Evolutionary conservation across 495 filamentous ascomycete species (phyloP).

Genomic region (Thermothielavioides terrestris): DNA sequence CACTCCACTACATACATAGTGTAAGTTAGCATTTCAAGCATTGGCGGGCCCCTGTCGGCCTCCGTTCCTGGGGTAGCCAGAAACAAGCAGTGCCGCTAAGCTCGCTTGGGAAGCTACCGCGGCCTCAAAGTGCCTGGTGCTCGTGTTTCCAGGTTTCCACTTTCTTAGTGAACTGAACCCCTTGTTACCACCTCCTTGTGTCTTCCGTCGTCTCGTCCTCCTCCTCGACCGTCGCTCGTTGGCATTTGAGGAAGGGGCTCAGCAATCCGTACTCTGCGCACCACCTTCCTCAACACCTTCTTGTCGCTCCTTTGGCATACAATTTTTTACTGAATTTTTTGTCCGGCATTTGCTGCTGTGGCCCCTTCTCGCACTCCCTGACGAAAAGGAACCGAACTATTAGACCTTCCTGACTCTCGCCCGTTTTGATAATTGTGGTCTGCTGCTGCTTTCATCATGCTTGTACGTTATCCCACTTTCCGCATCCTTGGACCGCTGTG

Average conservation of each 20-base stretch:
- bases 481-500: not conserved
- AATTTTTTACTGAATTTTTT: not conserved
- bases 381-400: too few relatives aligned
- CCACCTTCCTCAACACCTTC: constrained; percentile 3
- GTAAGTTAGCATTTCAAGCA: not conserved
- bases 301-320: constrained; percentile 21
- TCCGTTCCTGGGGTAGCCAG: not conserved
- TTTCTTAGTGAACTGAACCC: too few relatives aligned
- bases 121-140: too few relatives aligned
- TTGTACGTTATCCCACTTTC: not conserved
- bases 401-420: not conserved
- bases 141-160: too few relatives aligned
- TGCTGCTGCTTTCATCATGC: too few relatives aligned
- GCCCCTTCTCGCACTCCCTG: not conserved
- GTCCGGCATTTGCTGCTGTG: not conserved
- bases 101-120: not conserved
- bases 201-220: not conserved
- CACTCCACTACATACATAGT: too few relatives aligned
- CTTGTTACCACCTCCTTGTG: not conserved
- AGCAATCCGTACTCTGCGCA: not conserved
- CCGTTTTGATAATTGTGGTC: not conserved
- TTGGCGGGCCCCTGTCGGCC: not conserved
- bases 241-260: constrained; percentile 5
- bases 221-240: not conserved
- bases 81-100: not conserved